Conservation (phyloP, 2,329 filamentous ascomycete species). For the Aschersonia sp. region DNA sequence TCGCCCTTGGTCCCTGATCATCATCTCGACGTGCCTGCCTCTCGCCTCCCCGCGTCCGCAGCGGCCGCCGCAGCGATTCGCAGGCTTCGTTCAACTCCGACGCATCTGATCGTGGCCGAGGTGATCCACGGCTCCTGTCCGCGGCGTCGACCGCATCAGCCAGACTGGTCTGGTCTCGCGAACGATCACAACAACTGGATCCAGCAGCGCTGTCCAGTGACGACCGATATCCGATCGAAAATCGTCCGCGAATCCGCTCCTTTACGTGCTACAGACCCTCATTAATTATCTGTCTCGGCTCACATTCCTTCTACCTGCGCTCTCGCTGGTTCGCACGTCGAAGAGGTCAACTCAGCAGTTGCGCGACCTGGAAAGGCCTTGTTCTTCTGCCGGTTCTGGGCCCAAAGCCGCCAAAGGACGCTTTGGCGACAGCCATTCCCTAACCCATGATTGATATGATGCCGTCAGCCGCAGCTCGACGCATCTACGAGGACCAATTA, state of each 20-base stretch:
- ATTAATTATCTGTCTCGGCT: neutral
- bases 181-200: slow-evolving; percentile 21
- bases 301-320: neutral
- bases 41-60: neutral
- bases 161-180: slow-evolving; percentile 3
- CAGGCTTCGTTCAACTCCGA: neutral
- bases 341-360: neutral
- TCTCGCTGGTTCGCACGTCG: neutral
- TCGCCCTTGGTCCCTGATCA: slow-evolving; percentile 6
- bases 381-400: too few species aligned
- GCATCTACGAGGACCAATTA: slow-evolving; percentile 54
- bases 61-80: neutral
- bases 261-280: neutral
- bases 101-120: slow-evolving; percentile 2
- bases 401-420: neutral
- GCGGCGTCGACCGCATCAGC: slow-evolving; percentile 7
- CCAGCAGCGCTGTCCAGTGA: slow-evolving; percentile 36
- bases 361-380: too few species aligned
- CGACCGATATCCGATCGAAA: slow-evolving; percentile 1
- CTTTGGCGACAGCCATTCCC: neutral
- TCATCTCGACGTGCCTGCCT: neutral
- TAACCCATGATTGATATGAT: slow-evolving; percentile 23
- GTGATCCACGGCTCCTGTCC: slow-evolving; percentile 2
- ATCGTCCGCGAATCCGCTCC: slow-evolving; percentile 7
- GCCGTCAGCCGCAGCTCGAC: slow-evolving; percentile 46